Conservation (phyloP, 345 rosid species). For the Hirschfeldia incana region DNA sequence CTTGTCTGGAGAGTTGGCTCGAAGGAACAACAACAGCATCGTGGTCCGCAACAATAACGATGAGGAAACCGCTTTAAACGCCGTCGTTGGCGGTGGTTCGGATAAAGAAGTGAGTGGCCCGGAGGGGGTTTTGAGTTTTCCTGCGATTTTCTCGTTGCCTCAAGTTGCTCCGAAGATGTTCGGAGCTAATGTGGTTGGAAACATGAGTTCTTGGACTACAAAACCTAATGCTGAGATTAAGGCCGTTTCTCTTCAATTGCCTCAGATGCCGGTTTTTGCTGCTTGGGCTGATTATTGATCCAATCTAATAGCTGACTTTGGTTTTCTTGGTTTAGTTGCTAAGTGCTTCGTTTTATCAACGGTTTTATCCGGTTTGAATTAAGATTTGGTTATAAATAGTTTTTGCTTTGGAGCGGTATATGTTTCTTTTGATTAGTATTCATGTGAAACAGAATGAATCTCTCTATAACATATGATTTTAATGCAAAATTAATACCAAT, state of each 20-base stretch:
- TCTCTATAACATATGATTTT: constrained; percentile 35
- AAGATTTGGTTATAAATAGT: constrained; percentile 31
- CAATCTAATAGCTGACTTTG: constrained; percentile 30
- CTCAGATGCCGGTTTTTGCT: constrained; percentile 79
- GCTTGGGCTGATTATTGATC: constrained; percentile 80
- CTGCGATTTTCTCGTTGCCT: constrained; percentile 55
- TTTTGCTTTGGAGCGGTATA: constrained; percentile 32
- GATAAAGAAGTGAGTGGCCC: constrained; percentile 53
- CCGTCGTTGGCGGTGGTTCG: constrained; percentile 55
- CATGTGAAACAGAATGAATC: constrained; percentile 40
- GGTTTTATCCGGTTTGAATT: constrained; percentile 28
- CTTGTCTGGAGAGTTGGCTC: constrained; percentile 74
- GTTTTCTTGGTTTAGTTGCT: constrained; percentile 39
- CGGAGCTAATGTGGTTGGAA: constrained; percentile 37
- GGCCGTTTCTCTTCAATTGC: constrained; percentile 51
- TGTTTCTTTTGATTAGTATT: constrained; percentile 34
- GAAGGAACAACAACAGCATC: constrained; percentile 51
- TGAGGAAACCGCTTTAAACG: constrained; percentile 46
- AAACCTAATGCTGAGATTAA: constrained; percentile 58
- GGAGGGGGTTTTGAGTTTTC: constrained; percentile 46
- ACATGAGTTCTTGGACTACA: constrained; percentile 51
- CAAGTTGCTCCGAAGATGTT: constrained; percentile 51
- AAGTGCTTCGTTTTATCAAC: constrained; percentile 20
- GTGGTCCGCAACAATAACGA: constrained; percentile 33
- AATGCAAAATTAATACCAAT: not conserved